phyloP scores from a whole-genome alignment of 2,329 filamentous ascomycete species.

The Aspergillus sp. region DNA sequence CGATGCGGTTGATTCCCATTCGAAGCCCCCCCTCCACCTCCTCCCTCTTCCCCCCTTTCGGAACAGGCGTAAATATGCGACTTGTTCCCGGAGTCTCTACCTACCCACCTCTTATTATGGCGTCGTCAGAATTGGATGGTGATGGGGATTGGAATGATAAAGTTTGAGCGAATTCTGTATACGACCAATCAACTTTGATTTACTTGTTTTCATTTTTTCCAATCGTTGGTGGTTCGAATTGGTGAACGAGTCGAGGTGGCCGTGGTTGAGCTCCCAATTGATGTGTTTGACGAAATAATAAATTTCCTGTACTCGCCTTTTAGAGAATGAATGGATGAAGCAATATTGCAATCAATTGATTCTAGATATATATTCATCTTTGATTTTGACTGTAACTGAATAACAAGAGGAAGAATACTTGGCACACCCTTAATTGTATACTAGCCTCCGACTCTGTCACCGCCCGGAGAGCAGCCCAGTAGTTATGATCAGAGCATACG shows the following conservation, averaged over 20 bases:
- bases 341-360: too few species aligned
- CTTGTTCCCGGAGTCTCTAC: neutral
- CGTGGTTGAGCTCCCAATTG: neutral
- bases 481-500: too few species aligned
- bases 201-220: constrained; percentile 2
- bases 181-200: constrained; percentile 7
- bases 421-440: too few species aligned
- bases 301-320: neutral
- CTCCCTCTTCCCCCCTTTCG: neutral
- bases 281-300: neutral
- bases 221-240: neutral
- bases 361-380: too few species aligned
- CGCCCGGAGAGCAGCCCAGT: too few species aligned
- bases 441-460: too few species aligned
- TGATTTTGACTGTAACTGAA: too few species aligned
- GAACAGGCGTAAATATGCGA: neutral
- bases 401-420: too few species aligned
- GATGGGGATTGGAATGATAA: constrained; percentile 6
- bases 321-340: neutral
- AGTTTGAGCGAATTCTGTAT: constrained; percentile 8
- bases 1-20: too few species aligned
- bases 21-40: too few species aligned
- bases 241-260: neutral
- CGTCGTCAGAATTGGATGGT: constrained; percentile 12
- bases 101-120: constrained; percentile 1